Conservation (phyloP, 192 early-diverging fungal genomes). For the Gonapodya sp. region DNA sequence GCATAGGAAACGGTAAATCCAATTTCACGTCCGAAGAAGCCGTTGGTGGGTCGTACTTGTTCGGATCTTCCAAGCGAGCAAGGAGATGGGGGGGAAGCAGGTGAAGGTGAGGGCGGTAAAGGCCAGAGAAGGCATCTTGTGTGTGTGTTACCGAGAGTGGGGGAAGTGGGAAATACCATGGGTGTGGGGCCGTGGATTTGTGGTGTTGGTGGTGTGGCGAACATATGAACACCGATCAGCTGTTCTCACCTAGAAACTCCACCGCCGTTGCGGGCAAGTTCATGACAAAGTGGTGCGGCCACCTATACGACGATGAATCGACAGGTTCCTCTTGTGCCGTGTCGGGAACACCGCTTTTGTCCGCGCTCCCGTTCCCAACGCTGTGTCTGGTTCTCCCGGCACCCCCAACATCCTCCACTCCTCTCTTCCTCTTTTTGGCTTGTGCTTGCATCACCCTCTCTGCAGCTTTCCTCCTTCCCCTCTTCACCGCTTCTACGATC, state of each 20-base stretch:
- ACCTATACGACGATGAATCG: neutral
- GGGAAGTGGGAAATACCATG: neutral
- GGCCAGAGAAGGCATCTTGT: conserved; percentile 79
- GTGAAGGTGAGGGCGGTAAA: conserved; percentile 32
- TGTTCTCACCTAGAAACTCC: conserved; percentile 78
- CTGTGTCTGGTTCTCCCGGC: conserved; percentile 9
- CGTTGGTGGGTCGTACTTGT: neutral
- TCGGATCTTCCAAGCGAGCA: neutral
- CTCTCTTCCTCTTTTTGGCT: conserved; percentile 12
- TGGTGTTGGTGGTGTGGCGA: no score
- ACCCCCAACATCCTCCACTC: conserved; percentile 14
- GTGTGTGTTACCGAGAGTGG: neutral
- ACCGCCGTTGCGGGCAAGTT: conserved; percentile 95
- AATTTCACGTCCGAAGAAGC: conserved; percentile 38
- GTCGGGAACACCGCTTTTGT: neutral
- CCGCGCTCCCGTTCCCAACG: conserved; percentile 11
- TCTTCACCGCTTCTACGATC: conserved; percentile 11
- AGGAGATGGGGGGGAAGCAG: neutral
- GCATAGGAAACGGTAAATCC: conserved; percentile 43
- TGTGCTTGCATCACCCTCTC: neutral
- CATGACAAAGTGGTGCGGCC: conserved; percentile 85
- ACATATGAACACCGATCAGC: no score
- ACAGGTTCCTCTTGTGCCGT: conserved; percentile 19
- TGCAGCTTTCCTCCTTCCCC: conserved; percentile 17
- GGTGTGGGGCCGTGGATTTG: no score